Evolutionary conservation across 2,329 filamentous ascomycete genomes (phyloP).

Genomic region (Nigrospora oryzae): DNA sequence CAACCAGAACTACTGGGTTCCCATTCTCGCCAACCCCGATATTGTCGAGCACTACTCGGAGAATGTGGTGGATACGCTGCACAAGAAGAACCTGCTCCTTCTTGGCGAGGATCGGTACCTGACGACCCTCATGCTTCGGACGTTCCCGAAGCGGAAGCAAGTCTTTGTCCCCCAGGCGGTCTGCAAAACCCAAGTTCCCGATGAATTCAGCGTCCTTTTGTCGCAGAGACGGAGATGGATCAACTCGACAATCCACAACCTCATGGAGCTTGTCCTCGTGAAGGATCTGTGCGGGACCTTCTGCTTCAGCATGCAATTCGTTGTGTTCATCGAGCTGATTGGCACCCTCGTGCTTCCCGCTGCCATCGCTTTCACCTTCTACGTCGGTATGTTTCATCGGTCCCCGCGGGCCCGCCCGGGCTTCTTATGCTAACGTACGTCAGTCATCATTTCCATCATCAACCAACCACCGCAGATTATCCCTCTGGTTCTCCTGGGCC

Average conservation of each 20-base stretch:
- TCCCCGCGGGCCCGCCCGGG: too few species aligned
- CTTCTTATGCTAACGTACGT: conserved; percentile 11
- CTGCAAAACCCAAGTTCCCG: conserved; percentile 96
- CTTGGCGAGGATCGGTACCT: conserved; percentile 96
- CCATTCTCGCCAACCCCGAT: conserved; percentile 95
- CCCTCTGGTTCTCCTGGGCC: conserved; percentile 75
- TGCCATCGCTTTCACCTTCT: conserved; percentile 94
- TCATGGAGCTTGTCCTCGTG: conserved; percentile 95
- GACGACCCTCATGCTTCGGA: conserved; percentile 95
- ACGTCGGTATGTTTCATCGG: conserved; percentile 63
- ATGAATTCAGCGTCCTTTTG: conserved; percentile 82
- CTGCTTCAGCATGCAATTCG: conserved; percentile 99
- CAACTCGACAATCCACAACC: conserved; percentile 96
- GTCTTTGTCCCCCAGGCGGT: conserved; percentile 97
- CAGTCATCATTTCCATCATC: conserved; percentile 81
- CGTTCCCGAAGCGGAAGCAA: conserved; percentile 97
- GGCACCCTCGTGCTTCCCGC: conserved; percentile 92
- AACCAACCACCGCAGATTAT: conserved; percentile 73
- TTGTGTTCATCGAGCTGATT: conserved; percentile 90
- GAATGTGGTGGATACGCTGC: conserved; percentile 95
- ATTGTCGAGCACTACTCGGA: conserved; percentile 99
- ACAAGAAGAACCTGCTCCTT: conserved; percentile 92
- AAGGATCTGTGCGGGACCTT: conserved; percentile 96
- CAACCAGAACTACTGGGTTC: conserved; percentile 98
- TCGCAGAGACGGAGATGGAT: conserved; percentile 98